Percentiles rank a stretch among this genome's conserved stretches.
phyloP scores from a whole-genome alignment of 805 yeast genomes.

The Metschnikowia drakensbergensis region DNA sequence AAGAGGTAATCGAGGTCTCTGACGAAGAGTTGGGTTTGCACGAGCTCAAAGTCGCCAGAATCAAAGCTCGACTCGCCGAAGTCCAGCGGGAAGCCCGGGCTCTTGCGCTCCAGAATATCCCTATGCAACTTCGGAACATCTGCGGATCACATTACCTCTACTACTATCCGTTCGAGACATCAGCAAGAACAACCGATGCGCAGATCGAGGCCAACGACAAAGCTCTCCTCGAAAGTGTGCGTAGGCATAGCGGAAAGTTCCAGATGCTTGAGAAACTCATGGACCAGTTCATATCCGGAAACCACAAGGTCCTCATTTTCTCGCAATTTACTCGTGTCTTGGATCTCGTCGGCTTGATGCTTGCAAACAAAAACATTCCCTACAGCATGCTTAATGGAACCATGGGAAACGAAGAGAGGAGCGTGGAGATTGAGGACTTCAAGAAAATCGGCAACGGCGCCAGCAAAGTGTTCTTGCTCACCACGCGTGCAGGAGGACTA shows the following conservation, averaged over 20 bases:
- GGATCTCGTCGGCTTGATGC: conserved; percentile 78
- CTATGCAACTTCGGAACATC: conserved; percentile 81
- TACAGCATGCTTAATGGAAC: conserved; percentile 75
- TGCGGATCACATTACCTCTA: conserved; percentile 85
- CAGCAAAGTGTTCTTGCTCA: conserved; percentile 59
- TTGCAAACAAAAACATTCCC: conserved; percentile 43
- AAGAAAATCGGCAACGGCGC: conserved; percentile 20
- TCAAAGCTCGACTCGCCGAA: not conserved
- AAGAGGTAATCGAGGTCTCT: not conserved
- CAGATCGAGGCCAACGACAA: conserved; percentile 30
- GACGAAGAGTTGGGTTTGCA: not conserved
- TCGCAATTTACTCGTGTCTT: conserved; percentile 82
- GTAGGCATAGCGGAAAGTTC: conserved; percentile 68
- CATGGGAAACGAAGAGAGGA: conserved; percentile 61
- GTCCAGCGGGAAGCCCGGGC: conserved; percentile 5
- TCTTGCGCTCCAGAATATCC: conserved; percentile 48
- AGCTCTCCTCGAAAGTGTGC: conserved; percentile 24
- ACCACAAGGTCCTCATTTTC: conserved; percentile 76
- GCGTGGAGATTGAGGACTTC: conserved; percentile 57
- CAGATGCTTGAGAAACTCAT: conserved; percentile 64
- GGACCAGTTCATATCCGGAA: conserved; percentile 41
- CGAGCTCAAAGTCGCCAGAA: not conserved
- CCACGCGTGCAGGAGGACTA: conserved; percentile 93
- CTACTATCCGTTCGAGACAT: conserved; percentile 59
- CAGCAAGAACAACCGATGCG: not conserved